phyloP scores from a whole-genome alignment of 163 green algal species.

The Smithsoniella earleae region DNA sequence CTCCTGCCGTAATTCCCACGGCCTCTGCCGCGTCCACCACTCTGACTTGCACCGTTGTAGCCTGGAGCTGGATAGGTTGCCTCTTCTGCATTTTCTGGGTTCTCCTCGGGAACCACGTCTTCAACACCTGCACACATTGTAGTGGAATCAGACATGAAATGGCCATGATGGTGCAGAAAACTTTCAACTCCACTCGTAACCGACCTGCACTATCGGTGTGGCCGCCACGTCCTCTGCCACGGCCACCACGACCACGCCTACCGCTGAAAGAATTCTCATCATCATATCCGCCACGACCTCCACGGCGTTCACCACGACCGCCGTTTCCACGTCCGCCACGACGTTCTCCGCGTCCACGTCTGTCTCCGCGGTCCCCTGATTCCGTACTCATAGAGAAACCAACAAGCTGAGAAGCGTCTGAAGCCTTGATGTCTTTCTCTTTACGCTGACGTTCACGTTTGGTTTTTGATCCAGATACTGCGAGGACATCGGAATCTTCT shows the following conservation, averaged over 20 bases:
- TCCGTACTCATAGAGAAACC: constrained; percentile 10
- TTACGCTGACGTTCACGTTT: constrained; percentile 37
- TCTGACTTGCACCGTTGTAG: background rate
- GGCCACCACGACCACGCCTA: constrained; percentile 34
- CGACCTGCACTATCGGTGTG: no score
- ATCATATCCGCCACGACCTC: background rate
- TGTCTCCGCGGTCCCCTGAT: constrained; percentile 31
- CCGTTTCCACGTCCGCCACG: constrained; percentile 26
- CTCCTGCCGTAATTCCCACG: constrained; percentile 33
- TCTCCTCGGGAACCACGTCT: background rate
- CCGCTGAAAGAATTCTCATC: constrained; percentile 23
- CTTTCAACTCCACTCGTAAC: background rate
- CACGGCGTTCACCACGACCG: constrained; percentile 29
- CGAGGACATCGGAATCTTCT: constrained; percentile 38
- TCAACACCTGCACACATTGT: background rate
- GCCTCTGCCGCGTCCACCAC: constrained; percentile 32
- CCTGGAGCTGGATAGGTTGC: no score
- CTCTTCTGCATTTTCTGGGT: background rate
- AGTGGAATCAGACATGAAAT: background rate
- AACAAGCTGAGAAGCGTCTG: background rate
- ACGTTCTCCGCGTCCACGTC: background rate
- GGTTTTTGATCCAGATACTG: constrained; percentile 22
- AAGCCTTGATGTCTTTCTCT: constrained; percentile 27
- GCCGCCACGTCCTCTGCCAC: constrained; percentile 18
- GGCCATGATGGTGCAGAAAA: background rate